Evolutionary conservation across 169 alveolate species (phyloP), one percentile per base, ranked within the genome.

Genomic region (Plasmodium inui): DNA sequence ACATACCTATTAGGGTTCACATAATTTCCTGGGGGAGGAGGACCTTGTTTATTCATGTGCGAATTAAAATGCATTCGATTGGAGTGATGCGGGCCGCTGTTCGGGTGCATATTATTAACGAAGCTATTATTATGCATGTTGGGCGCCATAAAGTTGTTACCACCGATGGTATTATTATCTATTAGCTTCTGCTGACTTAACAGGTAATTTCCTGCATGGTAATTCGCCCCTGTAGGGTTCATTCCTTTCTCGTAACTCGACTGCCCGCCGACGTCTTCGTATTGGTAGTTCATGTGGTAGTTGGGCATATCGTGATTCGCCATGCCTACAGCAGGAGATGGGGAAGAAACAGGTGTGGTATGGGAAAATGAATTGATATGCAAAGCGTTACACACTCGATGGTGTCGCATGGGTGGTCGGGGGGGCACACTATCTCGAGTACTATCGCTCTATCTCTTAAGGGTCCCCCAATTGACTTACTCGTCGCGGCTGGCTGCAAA

Each of bases 401-500:
- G 34, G 72, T n/a, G 72, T 50, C 5, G 14, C 12, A 57, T 57
- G 30, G 8, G 2, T 57, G 4, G 28, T 57, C n/a, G 1, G 30
- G 10, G 10, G 10, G 37, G 2, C 28, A 19, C 30, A 55, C 71
- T 61, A 61, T 7, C 8, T n/a, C 5, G 2, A 61, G 32, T 19
- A 61, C 32, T 22, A 19, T 61, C 37, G 34, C 32, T 34, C 32
- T 3, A 61, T 61, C n/a, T 61, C 28, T 8, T 6, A 9, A 14
- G 9, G 1, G 32, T 3, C 10, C 10, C 12, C 8, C 0, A 28
- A 28, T 61, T 22, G 34, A 57, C 53, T 57, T 57, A 88, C 94
- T 57, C 39, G 92, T n/a, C 1, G 78, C 32, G 34, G 57, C 19
- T n/a, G 94, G 94, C 41, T 88, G 94, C 82, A 88, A 41, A n/a